Conservation (phyloP, 1,284 basidiomycete species). For the Stygiomarasmius scandens region DNA sequence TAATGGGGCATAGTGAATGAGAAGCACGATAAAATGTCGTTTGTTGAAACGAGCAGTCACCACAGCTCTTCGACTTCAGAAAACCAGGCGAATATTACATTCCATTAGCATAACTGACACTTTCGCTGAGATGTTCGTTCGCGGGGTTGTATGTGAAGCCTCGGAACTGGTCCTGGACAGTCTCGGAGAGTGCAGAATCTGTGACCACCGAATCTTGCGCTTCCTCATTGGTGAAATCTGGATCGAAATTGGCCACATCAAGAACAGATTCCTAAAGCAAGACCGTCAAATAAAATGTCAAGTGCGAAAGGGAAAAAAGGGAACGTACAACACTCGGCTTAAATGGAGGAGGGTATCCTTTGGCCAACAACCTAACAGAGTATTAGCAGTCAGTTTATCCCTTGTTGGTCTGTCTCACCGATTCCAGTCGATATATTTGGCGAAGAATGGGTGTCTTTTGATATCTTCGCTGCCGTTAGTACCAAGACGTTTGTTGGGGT, state of each 20-base stretch:
- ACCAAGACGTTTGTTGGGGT: conserved; percentile 85
- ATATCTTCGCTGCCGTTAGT: conserved; percentile 96
- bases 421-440: conserved; percentile 93
- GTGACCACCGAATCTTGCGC: conserved; percentile 94
- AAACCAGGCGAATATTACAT: conserved; percentile 25
- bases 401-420: conserved; percentile 42
- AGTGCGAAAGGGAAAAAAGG: neutral
- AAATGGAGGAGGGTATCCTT: conserved; percentile 98
- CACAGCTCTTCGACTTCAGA: no score
- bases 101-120: conserved; percentile 60
- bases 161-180: conserved; percentile 92
- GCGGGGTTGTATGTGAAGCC: conserved; percentile 86
- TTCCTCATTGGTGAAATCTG: conserved; percentile 92
- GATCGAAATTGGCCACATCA: conserved; percentile 90
- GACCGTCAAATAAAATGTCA: neutral
- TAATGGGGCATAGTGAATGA: no score
- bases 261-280: conserved; percentile 71
- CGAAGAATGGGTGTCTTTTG: conserved; percentile 95
- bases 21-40: no score
- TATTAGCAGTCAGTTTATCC: conserved; percentile 2
- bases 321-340: conserved; percentile 90
- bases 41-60: no score
- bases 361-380: conserved; percentile 70
- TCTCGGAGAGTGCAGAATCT: conserved; percentile 89
- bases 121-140: conserved; percentile 80